These are phyloP conservation scores for Trichoderma hamatum DNA, from an alignment of 2,329 filamentous ascomycete genomes.

Conservation along the genomic window DNA sequence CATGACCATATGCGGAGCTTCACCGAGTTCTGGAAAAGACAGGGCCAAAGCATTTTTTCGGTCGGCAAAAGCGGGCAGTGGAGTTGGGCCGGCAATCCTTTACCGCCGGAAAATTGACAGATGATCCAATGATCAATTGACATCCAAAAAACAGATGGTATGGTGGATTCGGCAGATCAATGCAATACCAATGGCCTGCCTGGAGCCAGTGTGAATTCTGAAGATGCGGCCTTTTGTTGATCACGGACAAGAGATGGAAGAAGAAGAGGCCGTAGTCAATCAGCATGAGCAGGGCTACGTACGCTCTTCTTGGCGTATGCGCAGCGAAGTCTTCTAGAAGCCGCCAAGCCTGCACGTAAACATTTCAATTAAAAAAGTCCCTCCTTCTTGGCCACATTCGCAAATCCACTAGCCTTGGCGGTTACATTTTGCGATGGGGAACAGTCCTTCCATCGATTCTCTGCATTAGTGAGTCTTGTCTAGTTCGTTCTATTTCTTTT, in stretches of 20 bases:
- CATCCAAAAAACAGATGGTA: neutral
- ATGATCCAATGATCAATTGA: neutral
- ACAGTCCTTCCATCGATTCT: neutral
- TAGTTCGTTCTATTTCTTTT: neutral
- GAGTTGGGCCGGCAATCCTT: neutral
- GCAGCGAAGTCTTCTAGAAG: constrained; percentile 23
- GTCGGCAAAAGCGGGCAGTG: neutral
- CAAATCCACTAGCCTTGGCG: neutral
- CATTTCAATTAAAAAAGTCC: neutral
- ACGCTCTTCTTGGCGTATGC: neutral
- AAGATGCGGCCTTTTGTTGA: neutral
- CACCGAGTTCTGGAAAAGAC: neutral
- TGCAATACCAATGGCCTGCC: neutral
- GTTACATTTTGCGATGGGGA: neutral
- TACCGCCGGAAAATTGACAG: neutral
- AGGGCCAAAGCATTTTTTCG: neutral
- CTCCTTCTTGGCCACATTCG: neutral
- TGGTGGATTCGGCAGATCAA: neutral
- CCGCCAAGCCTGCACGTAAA: neutral
- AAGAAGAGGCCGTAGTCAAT: neutral
- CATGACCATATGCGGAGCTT: neutral
- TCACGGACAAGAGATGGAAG: neutral
- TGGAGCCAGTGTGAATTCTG: neutral
- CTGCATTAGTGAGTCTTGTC: neutral
- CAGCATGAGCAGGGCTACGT: neutral